Conservation (phyloP, 2,329 filamentous ascomycete species). For the Colletotrichum abscissum region DNA sequence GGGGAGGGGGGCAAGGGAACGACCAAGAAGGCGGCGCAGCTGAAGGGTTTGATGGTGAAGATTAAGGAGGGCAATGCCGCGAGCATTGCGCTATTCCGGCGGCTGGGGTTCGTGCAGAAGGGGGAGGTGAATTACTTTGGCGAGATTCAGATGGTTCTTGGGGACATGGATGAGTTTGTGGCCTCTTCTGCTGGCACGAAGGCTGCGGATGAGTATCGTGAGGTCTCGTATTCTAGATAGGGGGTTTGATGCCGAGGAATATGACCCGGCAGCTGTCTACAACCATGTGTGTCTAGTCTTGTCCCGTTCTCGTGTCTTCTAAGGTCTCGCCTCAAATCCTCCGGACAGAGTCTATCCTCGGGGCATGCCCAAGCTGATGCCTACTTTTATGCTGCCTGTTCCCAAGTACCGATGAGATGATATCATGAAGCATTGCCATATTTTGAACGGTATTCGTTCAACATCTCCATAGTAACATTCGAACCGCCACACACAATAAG, state of each 20-base stretch:
- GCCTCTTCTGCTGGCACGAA: slow-evolving; percentile 9
- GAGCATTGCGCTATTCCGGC: slow-evolving; percentile 63
- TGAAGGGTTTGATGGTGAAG: slow-evolving; percentile 67
- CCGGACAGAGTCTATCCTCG: background rate
- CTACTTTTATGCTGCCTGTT: background rate
- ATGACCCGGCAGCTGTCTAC: background rate
- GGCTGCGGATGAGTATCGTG: slow-evolving; percentile 15
- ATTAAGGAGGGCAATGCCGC: slow-evolving; percentile 66
- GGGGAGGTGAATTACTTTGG: slow-evolving; percentile 70
- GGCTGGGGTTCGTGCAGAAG: slow-evolving; percentile 63
- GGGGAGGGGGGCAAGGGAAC: slow-evolving; percentile 12
- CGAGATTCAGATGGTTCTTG: slow-evolving; percentile 63
- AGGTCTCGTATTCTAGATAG: slow-evolving; percentile 25
- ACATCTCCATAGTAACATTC: slow-evolving; percentile 71
- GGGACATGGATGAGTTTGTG: slow-evolving; percentile 39
- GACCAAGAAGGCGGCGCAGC: slow-evolving; percentile 9
- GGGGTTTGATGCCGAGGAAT: background rate
- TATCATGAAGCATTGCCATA: slow-evolving; percentile 44
- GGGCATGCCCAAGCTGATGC: background rate
- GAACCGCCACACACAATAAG: slow-evolving; percentile 87
- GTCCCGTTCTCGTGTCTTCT: background rate
- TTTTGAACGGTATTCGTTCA: slow-evolving; percentile 66
- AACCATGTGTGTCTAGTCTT: background rate
- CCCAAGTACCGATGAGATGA: background rate
- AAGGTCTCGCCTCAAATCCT: background rate